Evolutionary conservation across 106 monocot species (phyloP), one percentile per base, ranked within the genome.

Genomic region (Acorus calamus): DNA sequence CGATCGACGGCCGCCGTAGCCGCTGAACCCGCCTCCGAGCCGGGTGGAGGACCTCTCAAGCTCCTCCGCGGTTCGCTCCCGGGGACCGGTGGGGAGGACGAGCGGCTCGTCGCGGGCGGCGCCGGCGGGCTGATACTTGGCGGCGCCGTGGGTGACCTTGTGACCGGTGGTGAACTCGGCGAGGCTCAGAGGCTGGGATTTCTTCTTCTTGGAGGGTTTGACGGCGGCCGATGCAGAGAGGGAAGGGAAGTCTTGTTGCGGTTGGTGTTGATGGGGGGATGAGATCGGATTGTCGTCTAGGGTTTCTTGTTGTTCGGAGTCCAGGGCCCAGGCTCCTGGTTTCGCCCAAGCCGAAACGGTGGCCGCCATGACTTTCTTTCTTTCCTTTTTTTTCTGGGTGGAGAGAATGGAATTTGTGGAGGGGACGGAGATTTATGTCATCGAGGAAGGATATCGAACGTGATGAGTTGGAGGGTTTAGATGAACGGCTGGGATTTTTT

Each of bases 61-160:
- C 69, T 94, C 94, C 73, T 94, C 94, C 2, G 81, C 84, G 12
- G 89, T 67, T 53, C 94, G 78, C 79, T 94, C 94, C n/a, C 94
- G 80, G 0, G 94, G 94, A 2, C 84, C 94, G 2, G 94, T 89
- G 2, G 94, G 94, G 5, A 94, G 94, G 44, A 42, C 50, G 46
- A 83, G 69, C n/a, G 58, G 46, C 66, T 82, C 92, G 41, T 76
- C 76, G 4, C 47, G 28, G 11, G 66, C 43, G 71, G n/a, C 66
- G 46, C 49, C 11, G 12, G 42, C 43, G 47, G 75, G 45, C 58
- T 65, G 62, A 68, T 58, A 65, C 56, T 64, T 56, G 48, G 57
- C 78, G 7, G 78, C 57, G 43, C 73, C 77, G 53, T 73, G 61
- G 49, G 66, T 10, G 50, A 69, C 72, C 59, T 77, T 9, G 46